phyloP scores from a whole-genome alignment of 2,329 filamentous ascomycete genomes.

The Aspergillus uvarum region DNA sequence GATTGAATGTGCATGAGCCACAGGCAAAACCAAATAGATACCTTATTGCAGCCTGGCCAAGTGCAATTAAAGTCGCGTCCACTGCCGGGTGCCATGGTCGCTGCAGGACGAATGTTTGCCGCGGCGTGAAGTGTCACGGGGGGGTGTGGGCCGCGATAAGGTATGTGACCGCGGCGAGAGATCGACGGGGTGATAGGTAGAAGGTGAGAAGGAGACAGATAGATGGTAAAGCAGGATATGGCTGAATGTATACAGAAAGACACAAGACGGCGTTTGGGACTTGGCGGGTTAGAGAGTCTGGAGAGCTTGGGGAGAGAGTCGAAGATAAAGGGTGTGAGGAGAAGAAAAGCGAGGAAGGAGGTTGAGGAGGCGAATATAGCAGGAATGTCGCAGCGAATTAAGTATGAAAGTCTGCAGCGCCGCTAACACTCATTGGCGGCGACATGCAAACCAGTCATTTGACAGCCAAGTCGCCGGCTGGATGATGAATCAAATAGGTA shows the following conservation, averaged over 20 bases:
- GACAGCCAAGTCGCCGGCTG: conserved; percentile 15
- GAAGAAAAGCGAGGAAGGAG: conserved; percentile 14
- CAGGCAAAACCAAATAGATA: conserved; percentile 21
- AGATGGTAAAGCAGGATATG: not conserved
- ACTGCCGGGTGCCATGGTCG: conserved; percentile 41
- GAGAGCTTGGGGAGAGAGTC: not conserved
- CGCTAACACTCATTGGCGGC: conserved; percentile 15
- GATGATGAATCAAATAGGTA: conserved; percentile 20
- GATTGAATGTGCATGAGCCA: not conserved
- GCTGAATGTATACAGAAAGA: not conserved
- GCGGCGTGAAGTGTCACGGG: not conserved
- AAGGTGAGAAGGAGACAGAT: conserved; percentile 2
- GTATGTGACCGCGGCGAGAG: not conserved
- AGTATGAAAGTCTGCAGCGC: conserved; percentile 20
- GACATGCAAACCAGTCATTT: conserved; percentile 11
- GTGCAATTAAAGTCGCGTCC: conserved; percentile 47
- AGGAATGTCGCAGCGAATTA: conserved; percentile 21
- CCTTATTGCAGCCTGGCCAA: conserved; percentile 47
- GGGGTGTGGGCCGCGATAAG: conserved; percentile 1
- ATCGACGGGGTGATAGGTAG: not conserved
- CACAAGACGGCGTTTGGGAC: not conserved
- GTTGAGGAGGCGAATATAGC: conserved; percentile 18
- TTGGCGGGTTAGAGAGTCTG: not conserved
- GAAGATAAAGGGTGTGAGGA: conserved; percentile 6
- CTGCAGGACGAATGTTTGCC: not conserved